These are phyloP conservation scores for Arthrobotrys entomopaga DNA, from an alignment of 2,329 filamentous ascomycete species.

Conservation along the genomic window DNA sequence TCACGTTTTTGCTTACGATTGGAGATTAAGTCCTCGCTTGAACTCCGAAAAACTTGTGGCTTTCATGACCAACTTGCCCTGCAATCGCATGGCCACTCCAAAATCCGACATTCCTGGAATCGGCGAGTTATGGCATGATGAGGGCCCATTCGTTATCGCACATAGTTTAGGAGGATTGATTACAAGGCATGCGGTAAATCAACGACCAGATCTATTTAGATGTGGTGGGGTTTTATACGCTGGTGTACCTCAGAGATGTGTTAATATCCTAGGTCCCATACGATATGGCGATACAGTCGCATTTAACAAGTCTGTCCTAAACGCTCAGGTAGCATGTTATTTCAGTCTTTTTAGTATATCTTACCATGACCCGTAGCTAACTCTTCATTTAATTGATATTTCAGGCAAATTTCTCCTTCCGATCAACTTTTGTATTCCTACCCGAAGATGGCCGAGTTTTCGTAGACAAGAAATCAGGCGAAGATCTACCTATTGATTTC, in stretches of 20 bases:
- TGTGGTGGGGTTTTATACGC: conserved; percentile 81
- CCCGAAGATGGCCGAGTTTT: conserved; percentile 90
- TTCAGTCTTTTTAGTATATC: background rate
- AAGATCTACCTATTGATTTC: conserved; percentile 85
- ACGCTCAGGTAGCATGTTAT: conserved; percentile 70
- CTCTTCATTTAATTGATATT: background rate
- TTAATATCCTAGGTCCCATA: conserved; percentile 89
- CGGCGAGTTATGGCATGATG: conserved; percentile 42
- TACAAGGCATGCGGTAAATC: conserved; percentile 86
- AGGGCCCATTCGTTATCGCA: conserved; percentile 81
- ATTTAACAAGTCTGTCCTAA: conserved; percentile 86
- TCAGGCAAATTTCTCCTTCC: conserved; percentile 84
- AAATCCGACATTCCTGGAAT: conserved; percentile 62
- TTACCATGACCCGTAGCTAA: background rate
- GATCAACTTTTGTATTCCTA: conserved; percentile 84
- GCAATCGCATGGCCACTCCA: conserved; percentile 71
- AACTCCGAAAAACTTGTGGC: conserved; percentile 76
- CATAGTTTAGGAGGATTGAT: conserved; percentile 90
- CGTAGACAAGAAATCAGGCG: conserved; percentile 80
- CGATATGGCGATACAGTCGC: conserved; percentile 93
- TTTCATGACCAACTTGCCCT: conserved; percentile 79
- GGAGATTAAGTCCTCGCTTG: conserved; percentile 83
- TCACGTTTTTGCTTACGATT: conserved; percentile 94
- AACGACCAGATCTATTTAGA: conserved; percentile 79
- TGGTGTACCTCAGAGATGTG: conserved; percentile 83